Evolutionary conservation across 306 rosid species (phyloP), one percentile per base, ranked within the genome.

Genomic region (Pterocarpus macrocarpus): DNA sequence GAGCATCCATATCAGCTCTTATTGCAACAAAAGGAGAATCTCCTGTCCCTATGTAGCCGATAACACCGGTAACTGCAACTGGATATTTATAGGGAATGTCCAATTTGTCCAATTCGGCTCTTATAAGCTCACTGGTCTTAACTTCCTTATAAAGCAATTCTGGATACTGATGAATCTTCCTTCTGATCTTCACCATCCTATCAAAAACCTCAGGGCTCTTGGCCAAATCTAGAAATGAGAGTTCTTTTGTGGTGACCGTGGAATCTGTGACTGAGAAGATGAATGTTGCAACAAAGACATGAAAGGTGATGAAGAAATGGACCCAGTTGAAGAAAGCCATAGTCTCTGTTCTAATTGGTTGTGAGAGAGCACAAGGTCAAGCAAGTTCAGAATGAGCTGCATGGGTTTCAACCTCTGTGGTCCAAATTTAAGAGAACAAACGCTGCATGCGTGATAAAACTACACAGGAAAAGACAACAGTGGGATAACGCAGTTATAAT

Each of bases 1-100:
- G 91, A 66, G 97, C 97, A 84, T 93, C 97, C 95, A 93, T 91
- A 56, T 93, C 97, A 59, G 94, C 96, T 85, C 97, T 83, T 49
- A 93, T 0, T 16, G 95, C 96, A 50, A 93, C 96, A 72, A 93
- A 92, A 72, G 97, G 97, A 1, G 96, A 83, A 17, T 16, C 83
- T 9, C 91, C 87, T 8, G 91, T 86, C 38, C 97, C 97, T 14
- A 93, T 57, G 74, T 28, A 87, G 78, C 92, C 97, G 43, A 88
- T 49, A 49, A 93, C 90, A 45, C 92, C 97, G 8, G 96, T 93
- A 12, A 81, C 70, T 5, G 92, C 94, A 57, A 73, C 67, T 2
- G 56, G 67, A 8, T 57, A 28, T 22, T 39, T 73, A 56, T 73
- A 73, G 0, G 55, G 13, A 9, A 73, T 39, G 0, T 67, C 78